Conservation (phyloP, 2,329 filamentous ascomycete species). For the Fusarium mexicanum region DNA sequence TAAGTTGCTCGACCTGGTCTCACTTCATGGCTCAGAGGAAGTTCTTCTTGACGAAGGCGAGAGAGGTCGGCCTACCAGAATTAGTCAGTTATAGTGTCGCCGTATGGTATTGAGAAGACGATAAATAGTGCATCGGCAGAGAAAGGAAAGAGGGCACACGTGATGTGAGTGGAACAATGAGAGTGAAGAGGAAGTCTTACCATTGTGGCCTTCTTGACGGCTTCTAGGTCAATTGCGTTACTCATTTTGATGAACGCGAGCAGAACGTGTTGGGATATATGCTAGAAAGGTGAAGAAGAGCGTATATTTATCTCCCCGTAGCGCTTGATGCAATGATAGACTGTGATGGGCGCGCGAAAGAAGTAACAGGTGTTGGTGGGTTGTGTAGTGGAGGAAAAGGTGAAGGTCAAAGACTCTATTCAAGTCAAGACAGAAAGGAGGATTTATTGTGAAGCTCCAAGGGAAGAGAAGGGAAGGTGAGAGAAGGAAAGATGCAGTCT, state of each 20-base stretch:
- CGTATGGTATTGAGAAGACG: background rate
- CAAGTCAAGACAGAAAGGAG: background rate
- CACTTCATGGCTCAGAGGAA: conserved; percentile 27
- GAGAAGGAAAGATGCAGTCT: background rate
- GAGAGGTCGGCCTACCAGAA: conserved; percentile 34
- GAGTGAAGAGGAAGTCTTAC: conserved; percentile 15
- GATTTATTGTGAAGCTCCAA: background rate
- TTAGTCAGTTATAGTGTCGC: background rate
- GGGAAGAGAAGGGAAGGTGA: background rate
- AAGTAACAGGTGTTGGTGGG: background rate
- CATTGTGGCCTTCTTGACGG: conserved; percentile 17
- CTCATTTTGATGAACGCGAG: conserved; percentile 20
- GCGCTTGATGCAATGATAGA: background rate
- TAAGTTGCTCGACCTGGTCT: conserved; percentile 17
- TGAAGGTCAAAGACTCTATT: background rate
- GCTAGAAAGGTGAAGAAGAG: background rate
- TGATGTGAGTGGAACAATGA: background rate
- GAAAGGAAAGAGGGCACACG: background rate
- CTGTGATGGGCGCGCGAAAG: background rate
- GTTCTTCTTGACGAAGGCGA: conserved; percentile 38
- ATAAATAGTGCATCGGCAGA: background rate
- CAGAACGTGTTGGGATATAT: no score
- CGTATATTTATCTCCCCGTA: background rate
- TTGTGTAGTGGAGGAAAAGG: background rate
- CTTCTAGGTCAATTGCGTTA: conserved; percentile 7